Conservation (phyloP, 1,284 basidiomycete genomes). For the Boletus smithii region DNA sequence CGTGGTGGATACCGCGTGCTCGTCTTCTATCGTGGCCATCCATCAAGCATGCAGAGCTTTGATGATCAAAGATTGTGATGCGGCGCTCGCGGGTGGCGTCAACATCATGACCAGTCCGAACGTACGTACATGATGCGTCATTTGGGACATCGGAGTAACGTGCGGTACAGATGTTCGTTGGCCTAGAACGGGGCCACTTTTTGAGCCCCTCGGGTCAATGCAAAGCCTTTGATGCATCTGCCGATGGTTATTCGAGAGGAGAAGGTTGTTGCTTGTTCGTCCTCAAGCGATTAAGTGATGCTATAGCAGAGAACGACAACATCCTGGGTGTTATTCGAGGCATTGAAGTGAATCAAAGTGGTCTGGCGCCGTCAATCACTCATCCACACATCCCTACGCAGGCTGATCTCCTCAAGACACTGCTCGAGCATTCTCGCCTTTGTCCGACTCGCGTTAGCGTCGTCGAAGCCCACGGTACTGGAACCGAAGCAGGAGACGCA, state of each 20-base stretch:
- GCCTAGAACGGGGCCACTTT: slow-evolving; percentile 67
- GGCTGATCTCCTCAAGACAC: slow-evolving; percentile 45
- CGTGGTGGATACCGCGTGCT: slow-evolving; percentile 71
- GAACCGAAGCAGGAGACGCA: slow-evolving; percentile 66
- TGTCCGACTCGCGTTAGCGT: slow-evolving; percentile 50
- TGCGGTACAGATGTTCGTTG: slow-evolving; percentile 57
- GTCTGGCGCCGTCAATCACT: slow-evolving; percentile 61
- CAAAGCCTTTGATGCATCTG: slow-evolving; percentile 65
- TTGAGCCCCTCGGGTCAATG: slow-evolving; percentile 65
- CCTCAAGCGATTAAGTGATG: slow-evolving; percentile 65
- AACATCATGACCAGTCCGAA: slow-evolving; percentile 70
- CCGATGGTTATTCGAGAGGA: slow-evolving; percentile 69
- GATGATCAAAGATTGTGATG: slow-evolving; percentile 57
- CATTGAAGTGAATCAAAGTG: slow-evolving; percentile 67
- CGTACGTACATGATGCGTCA: slow-evolving; percentile 38
- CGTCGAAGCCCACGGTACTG: slow-evolving; percentile 72
- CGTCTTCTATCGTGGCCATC: slow-evolving; percentile 62
- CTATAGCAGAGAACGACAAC: slow-evolving; percentile 58
- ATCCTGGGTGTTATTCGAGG: slow-evolving; percentile 67
- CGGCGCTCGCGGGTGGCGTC: slow-evolving; percentile 71
- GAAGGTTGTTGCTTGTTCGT: slow-evolving; percentile 73
- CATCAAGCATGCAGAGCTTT: slow-evolving; percentile 67
- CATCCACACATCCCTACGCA: slow-evolving; percentile 66
- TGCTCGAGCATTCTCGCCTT: slow-evolving; percentile 48
- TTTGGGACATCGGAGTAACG: slow-evolving; percentile 8